phyloP scores from a whole-genome alignment of 1,284 basidiomycete genomes.

The Heliocybe sulcata region DNA sequence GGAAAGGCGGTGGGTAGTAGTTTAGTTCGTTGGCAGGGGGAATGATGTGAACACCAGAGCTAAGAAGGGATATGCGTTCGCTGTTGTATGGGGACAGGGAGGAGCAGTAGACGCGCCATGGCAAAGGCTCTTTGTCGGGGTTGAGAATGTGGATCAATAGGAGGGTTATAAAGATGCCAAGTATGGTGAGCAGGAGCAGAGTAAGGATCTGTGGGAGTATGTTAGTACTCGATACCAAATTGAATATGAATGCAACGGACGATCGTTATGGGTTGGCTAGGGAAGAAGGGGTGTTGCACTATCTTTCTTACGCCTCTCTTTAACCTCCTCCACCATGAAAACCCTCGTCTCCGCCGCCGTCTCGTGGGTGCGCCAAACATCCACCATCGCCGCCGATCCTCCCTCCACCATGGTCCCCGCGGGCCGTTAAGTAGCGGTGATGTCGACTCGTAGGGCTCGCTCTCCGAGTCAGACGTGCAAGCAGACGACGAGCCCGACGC shows the following conservation, averaged over 20 bases:
- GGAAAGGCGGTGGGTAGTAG: slow-evolving; percentile 37
- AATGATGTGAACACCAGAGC: slow-evolving; percentile 28
- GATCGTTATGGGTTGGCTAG: slow-evolving; percentile 75
- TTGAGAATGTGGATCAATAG: slow-evolving; percentile 89
- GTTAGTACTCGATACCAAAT: slow-evolving; percentile 8
- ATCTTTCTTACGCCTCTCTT: slow-evolving; percentile 50
- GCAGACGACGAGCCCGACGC: slow-evolving; percentile 39
- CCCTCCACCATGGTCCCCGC: slow-evolving; percentile 32
- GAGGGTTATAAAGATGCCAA: slow-evolving; percentile 73
- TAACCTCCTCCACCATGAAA: slow-evolving; percentile 30
- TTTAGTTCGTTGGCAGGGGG: slow-evolving; percentile 19
- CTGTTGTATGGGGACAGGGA: slow-evolving; percentile 33
- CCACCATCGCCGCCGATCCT: slow-evolving; percentile 34
- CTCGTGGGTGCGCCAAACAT: slow-evolving; percentile 17
- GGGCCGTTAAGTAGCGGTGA: slow-evolving; percentile 39
- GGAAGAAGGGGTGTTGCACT: slow-evolving; percentile 71
- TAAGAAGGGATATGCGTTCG: slow-evolving; percentile 22
- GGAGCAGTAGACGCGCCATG: slow-evolving; percentile 91
- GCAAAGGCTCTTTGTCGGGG: slow-evolving; percentile 90
- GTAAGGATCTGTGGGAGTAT: slow-evolving; percentile 54
- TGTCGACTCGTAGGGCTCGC: slow-evolving; percentile 34
- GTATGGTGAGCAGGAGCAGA: slow-evolving; percentile 62
- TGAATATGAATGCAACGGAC: slow-evolving; percentile 33
- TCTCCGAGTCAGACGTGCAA: slow-evolving; percentile 58
- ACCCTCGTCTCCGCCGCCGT: slow-evolving; percentile 28